Percentiles rank a stretch among this genome's conserved stretches.
These are phyloP conservation scores for Apiospora pterosperma DNA, from an alignment of 2,329 filamentous ascomycete genomes.

Conservation along the genomic window DNA sequence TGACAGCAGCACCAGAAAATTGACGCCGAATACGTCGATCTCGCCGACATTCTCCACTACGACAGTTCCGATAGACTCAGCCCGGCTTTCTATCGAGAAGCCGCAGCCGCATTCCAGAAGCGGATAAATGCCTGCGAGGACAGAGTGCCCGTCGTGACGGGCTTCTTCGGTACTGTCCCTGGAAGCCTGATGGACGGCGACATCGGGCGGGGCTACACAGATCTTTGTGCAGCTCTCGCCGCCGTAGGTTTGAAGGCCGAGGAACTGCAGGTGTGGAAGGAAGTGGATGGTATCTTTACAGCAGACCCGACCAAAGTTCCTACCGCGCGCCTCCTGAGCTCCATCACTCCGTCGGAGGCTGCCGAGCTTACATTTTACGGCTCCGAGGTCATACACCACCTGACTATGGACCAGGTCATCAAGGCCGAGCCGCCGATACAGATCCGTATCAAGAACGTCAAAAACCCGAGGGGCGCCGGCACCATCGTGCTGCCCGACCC, in stretches of 20 bases:
- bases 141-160: constrained; percentile 77
- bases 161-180: constrained; percentile 92
- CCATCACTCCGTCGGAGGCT: constrained; percentile 91
- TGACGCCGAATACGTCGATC: constrained; percentile 84
- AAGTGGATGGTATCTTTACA: constrained; percentile 92
- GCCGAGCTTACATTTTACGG: constrained; percentile 94
- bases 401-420: constrained; percentile 97
- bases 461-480: constrained; percentile 75
- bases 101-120: constrained; percentile 57
- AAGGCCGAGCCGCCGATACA: constrained; percentile 75
- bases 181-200: constrained; percentile 84
- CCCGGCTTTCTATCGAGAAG: constrained; percentile 65
- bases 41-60: constrained; percentile 77
- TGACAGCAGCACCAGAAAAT: constrained; percentile 54
- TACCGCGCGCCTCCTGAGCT: constrained; percentile 82
- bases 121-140: constrained; percentile 63
- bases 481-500: constrained; percentile 81
- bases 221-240: constrained; percentile 88
- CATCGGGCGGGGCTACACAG: constrained; percentile 93
- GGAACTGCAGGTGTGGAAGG: constrained; percentile 98
- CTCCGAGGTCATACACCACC: constrained; percentile 95
- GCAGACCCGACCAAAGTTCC: constrained; percentile 83
- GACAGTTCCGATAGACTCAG: constrained; percentile 58
- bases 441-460: constrained; percentile 89
- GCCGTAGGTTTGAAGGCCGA: constrained; percentile 83